These are phyloP conservation scores for Sesbania bispinosa DNA, from an alignment of 306 rosid species.

Conservation along the genomic window DNA sequence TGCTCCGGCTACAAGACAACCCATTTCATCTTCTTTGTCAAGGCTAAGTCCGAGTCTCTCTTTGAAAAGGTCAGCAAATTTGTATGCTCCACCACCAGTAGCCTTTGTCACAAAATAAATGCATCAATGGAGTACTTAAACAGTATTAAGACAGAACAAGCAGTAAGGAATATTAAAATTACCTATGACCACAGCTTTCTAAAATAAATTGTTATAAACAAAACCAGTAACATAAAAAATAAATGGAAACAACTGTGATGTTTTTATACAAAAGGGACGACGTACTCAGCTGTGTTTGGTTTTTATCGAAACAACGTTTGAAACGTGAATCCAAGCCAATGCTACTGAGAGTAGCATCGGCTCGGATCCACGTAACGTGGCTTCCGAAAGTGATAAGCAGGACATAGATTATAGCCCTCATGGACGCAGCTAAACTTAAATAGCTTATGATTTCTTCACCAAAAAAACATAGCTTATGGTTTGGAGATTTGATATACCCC, in stretches of 20 bases:
- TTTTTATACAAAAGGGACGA: no score
- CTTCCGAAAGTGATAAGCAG: neutral
- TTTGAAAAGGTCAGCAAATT: conserved; percentile 79
- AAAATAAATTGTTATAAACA: neutral
- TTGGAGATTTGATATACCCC: neutral
- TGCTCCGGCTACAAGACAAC: conserved; percentile 91
- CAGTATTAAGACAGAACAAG: neutral
- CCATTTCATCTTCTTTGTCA: conserved; percentile 92
- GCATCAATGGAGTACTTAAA: neutral
- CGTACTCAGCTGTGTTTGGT: no score
- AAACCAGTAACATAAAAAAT: neutral
- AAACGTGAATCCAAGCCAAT: no score
- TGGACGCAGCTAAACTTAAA: neutral
- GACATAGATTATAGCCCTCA: neutral
- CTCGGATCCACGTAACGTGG: no score
- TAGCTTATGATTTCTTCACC: no score
- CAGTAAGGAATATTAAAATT: neutral
- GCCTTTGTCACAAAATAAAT: conserved; percentile 53
- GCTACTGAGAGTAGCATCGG: no score
- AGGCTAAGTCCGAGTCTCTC: conserved; percentile 82
- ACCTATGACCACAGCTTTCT: neutral
- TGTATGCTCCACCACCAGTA: conserved; percentile 90
- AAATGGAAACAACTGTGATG: no score
- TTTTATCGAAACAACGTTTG: no score
- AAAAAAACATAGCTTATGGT: no score